Evolutionary conservation across 805 yeast genomes (phyloP).

Genomic region (Zygosaccharomyces rouxii): DNA sequence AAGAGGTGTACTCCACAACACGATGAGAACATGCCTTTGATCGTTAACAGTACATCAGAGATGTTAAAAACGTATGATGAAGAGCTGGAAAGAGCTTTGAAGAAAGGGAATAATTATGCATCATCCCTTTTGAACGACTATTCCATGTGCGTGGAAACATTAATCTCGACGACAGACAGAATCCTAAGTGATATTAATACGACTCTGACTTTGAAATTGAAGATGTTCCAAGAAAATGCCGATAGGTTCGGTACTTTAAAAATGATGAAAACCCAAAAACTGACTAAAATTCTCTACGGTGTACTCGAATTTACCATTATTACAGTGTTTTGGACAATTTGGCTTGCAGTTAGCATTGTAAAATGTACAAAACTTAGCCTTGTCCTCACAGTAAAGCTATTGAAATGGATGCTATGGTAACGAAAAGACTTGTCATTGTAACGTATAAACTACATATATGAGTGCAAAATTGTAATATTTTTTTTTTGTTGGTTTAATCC

Average conservation of each 20-base stretch:
- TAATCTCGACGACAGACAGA: slow-evolving; percentile 60
- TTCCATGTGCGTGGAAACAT: slow-evolving; percentile 53
- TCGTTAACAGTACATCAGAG: slow-evolving; percentile 17
- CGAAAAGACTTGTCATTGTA: too few species aligned
- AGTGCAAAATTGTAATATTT: background rate
- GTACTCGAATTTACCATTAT: slow-evolving; percentile 30
- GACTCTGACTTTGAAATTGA: slow-evolving; percentile 56
- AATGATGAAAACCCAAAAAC: slow-evolving; percentile 24
- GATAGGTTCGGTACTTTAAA: slow-evolving; percentile 28
- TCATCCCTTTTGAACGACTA: slow-evolving; percentile 34
- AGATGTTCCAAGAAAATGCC: slow-evolving; percentile 33
- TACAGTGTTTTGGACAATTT: slow-evolving; percentile 28
- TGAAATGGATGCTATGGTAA: slow-evolving; percentile 30
- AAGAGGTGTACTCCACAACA: slow-evolving; percentile 16
- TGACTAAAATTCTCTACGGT: slow-evolving; percentile 23
- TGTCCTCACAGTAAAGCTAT: slow-evolving; percentile 15
- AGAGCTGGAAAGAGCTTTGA: slow-evolving; percentile 28
- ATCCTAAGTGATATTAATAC: slow-evolving; percentile 72
- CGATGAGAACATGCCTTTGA: slow-evolving; percentile 16
- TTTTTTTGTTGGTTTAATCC: background rate
- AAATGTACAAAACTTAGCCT: slow-evolving; percentile 18
- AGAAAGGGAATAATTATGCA: slow-evolving; percentile 33
- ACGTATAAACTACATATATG: background rate
- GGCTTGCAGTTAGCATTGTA: slow-evolving; percentile 28
- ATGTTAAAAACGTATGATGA: slow-evolving; percentile 22